Evolutionary conservation across 2,329 filamentous ascomycete species (phyloP), one percentile per base, ranked within the genome.

Genomic region (Calonectria pteridis): DNA sequence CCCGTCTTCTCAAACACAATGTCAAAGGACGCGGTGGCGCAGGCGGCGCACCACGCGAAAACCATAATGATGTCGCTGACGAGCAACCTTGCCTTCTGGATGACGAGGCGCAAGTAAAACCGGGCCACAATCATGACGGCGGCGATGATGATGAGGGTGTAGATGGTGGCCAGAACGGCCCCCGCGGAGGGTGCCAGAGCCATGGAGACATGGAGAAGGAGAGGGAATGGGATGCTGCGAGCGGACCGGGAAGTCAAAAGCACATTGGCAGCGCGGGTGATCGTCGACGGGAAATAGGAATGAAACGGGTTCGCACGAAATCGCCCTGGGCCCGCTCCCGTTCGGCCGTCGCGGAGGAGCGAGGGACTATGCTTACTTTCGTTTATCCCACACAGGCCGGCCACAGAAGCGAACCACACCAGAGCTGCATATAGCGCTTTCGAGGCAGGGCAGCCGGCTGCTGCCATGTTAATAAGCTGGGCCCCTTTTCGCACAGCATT

Each of bases 21-120:
- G 0, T 43, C 62, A 1, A 79, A 79, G 0, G 69, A 63, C 1
- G 69, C 71, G 5, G 77, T 74, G 0, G 74, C 31, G 0, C 71
- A 28, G 6, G 71, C 77, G 0, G 59, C 73, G 0, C 77, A 26
- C 64, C 77, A 79, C 1, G 77, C 77, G 4, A 69, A 68, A 1
- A 77, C 55, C 77, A 79, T 79, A 4, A 78, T 58, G 0, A 77
- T 46, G 5, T 79, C 77, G 64, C 75, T 79, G 1, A 43, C 28
- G 0, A 79, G 67, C 1, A 79, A 1, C 0, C 58, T 72, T 20
- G 76, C 69, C 1, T 74, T 69, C 43, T 79, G 77, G 0, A 79
- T 65, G 7, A 58, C 58, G 0, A 79, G 62, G 2, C 77, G 76
- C 0, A 79, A 73, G 7, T 79, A 76, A 0, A 79, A 14, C 33